Conservation (phyloP, 768 basidiomycete species). For the Hygrocybe coccinea region DNA sequence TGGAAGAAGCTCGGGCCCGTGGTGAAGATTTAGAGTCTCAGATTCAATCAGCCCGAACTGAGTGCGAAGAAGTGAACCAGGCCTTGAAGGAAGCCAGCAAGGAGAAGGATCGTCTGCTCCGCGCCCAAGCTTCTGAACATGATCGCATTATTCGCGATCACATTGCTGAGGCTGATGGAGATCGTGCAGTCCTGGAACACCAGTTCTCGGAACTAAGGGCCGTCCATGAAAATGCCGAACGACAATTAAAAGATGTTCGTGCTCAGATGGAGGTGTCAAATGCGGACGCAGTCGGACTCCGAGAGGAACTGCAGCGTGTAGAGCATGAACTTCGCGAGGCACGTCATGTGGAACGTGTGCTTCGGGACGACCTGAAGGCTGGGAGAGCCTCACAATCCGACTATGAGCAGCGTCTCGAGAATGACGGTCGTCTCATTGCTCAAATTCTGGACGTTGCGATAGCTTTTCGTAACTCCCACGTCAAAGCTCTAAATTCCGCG, state of each 20-base stretch:
- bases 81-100: constrained; percentile 62
- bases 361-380: constrained; percentile 70
- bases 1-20: constrained; percentile 70
- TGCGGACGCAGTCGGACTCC: constrained; percentile 61
- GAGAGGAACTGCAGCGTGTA: constrained; percentile 68
- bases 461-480: constrained; percentile 70
- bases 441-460: constrained; percentile 80
- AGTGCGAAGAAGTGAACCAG: constrained; percentile 65
- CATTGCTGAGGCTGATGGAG: constrained; percentile 88
- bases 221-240: constrained; percentile 53
- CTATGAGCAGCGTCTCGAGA: constrained; percentile 63
- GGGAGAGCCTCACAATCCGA: constrained; percentile 64
- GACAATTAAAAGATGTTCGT: constrained; percentile 58
- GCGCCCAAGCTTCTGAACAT: constrained; percentile 65
- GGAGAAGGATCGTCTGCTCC: constrained; percentile 77
- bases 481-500: constrained; percentile 60
- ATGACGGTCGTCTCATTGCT: constrained; percentile 63
- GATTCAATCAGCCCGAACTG: constrained; percentile 61
- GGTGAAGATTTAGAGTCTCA: constrained; percentile 75
- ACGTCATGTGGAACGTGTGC: constrained; percentile 57
- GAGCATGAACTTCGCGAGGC: constrained; percentile 68
- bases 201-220: constrained; percentile 73
- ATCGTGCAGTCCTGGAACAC: constrained; percentile 87
- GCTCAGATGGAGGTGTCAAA: constrained; percentile 59
- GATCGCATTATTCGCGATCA: constrained; percentile 74